Percentiles rank a stretch among this genome's conserved stretches.
Evolutionary conservation across 2,329 filamentous ascomycete genomes (phyloP).

Genomic region (Teratosphaeria pseudoeucalypti): DNA sequence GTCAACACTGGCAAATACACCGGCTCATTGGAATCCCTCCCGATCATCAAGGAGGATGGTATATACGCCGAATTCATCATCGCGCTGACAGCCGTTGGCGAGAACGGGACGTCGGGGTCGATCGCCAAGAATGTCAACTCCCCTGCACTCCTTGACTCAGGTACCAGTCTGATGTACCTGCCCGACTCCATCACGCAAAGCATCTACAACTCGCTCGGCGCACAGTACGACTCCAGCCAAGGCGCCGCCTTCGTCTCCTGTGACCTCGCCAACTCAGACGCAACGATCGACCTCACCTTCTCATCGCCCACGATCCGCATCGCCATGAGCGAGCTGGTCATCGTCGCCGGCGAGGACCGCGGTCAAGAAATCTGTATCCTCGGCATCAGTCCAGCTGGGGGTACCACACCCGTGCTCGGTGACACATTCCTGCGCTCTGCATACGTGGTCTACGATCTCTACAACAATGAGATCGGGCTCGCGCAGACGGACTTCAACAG

Average conservation of each 20-base stretch:
- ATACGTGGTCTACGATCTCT: slow-evolving; percentile 53
- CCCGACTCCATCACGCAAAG: slow-evolving; percentile 47
- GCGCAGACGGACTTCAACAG: slow-evolving; percentile 53
- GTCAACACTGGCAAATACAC: slow-evolving; percentile 65
- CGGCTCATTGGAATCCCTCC: slow-evolving; percentile 51
- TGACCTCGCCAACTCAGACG: slow-evolving; percentile 36
- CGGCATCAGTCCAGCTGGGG: slow-evolving; percentile 42
- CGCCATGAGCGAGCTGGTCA: slow-evolving; percentile 45
- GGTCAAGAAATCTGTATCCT: slow-evolving; percentile 37
- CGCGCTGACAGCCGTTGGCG: slow-evolving; percentile 38
- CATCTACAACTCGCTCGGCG: slow-evolving; percentile 33
- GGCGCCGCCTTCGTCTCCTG: slow-evolving; percentile 45
- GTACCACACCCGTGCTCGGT: slow-evolving; percentile 42
- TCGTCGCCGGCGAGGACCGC: slow-evolving; percentile 35
- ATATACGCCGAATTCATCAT: slow-evolving; percentile 46
- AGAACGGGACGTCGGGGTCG: slow-evolving; percentile 32
- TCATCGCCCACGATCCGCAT: slow-evolving; percentile 45
- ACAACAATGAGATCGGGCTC: slow-evolving; percentile 50
- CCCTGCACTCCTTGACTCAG: slow-evolving; percentile 62
- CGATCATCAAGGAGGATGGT: slow-evolving; percentile 41
- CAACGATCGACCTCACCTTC: slow-evolving; percentile 49
- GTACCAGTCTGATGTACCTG: slow-evolving; percentile 61
- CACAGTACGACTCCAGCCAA: slow-evolving; percentile 30
- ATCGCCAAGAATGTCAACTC: slow-evolving; percentile 33
- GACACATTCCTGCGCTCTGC: slow-evolving; percentile 54